Conservation (phyloP, 768 basidiomycete genomes). For the Hortiboletus flavorubellus region DNA sequence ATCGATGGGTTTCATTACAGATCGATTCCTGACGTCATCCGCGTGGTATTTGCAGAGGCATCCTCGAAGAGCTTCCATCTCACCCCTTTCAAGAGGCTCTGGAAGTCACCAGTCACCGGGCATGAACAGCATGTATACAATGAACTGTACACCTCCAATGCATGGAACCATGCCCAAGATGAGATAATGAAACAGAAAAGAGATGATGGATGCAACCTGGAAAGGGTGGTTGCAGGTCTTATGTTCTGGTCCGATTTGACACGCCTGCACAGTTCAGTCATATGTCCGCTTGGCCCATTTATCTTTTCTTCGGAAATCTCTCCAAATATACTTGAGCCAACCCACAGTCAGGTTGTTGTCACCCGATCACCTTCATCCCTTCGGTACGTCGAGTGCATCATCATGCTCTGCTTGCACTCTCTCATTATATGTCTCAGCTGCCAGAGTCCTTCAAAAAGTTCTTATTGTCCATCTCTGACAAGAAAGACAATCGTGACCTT, state of each 20-base stretch:
- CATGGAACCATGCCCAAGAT: constrained; percentile 5
- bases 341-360: too few species aligned
- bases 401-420: background rate
- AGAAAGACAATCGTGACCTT: background rate
- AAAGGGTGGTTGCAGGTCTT: background rate
- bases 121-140: background rate
- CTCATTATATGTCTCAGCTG: background rate
- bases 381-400: background rate
- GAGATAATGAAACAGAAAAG: constrained; percentile 12
- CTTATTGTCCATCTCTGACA: background rate
- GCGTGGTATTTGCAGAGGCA: constrained; percentile 1
- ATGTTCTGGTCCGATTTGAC: constrained; percentile 5
- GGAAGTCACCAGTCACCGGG: background rate
- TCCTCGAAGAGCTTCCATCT: constrained; percentile 17
- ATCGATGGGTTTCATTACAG: constrained; percentile 14
- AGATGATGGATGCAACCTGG: constrained; percentile 11
- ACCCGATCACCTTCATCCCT: background rate
- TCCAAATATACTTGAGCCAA: too few species aligned
- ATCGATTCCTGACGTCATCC: constrained; percentile 12
- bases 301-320: too few species aligned
- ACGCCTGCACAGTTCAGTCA: constrained; percentile 7
- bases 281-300: constrained; percentile 8
- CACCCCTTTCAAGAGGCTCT: constrained; percentile 17
- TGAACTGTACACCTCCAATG: background rate
- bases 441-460: background rate